Conservation (phyloP, 305 asterid genomes). For the Euphrasia arctica region DNA sequence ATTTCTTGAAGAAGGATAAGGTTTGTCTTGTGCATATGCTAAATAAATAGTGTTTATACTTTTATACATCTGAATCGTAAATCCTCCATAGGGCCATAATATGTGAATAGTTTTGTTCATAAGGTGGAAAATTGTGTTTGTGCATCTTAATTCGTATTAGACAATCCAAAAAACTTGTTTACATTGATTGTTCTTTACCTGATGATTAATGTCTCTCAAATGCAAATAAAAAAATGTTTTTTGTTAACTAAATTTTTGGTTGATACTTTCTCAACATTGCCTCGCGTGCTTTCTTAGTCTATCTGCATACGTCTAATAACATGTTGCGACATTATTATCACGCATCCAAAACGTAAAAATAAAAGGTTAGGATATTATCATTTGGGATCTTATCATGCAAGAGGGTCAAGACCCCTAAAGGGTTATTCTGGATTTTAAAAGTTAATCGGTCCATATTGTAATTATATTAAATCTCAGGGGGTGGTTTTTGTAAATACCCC, state of each 20-base stretch:
- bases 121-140: too few relatives aligned
- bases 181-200: not conserved
- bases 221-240: not conserved
- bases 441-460: not conserved
- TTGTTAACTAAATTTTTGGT: not conserved
- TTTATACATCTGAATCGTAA: not conserved
- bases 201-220: not conserved
- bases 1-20: conserved; percentile 38
- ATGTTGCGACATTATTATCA: not conserved
- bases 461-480: not conserved
- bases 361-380: too few relatives aligned
- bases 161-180: not conserved
- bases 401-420: not conserved
- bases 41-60: conserved; percentile 2
- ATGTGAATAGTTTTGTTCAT: not conserved
- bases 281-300: not conserved
- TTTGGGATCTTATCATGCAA: not conserved
- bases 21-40: conserved; percentile 18
- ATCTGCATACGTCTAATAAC: not conserved
- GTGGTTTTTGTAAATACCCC: not conserved
- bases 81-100: not conserved
- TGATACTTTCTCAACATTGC: not conserved
- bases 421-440: not conserved
- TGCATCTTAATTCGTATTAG: not conserved
- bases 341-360: not conserved